A percentile compares a stretch with the other conserved stretches of the same genome.
Conservation (phyloP, 176 grass and related monocot genomes). For the Miscanthus lutarioriparius region DNA sequence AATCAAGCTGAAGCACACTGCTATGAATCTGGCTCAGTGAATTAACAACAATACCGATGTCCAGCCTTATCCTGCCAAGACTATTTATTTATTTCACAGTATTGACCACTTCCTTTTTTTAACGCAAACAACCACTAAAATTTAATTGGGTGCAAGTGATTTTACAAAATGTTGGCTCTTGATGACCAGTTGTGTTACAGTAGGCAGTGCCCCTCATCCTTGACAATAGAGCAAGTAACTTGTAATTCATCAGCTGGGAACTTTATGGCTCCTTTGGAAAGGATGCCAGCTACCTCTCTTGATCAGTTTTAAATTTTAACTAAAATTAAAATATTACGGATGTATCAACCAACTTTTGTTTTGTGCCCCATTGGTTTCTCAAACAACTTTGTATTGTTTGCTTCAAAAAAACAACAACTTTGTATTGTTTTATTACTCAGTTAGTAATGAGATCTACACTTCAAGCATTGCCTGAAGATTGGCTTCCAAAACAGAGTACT, state of each 20-base stretch:
- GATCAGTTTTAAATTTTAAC: background rate
- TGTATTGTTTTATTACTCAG: background rate
- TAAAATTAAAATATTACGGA: conserved; percentile 9
- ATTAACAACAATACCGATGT: conserved; percentile 7
- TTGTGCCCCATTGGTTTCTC: background rate
- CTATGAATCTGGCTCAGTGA: background rate
- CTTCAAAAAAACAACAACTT: too few relatives aligned
- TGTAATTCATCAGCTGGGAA: background rate
- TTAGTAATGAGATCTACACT: background rate
- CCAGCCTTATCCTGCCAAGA: background rate
- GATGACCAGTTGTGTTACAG: background rate
- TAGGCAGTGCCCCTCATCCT: background rate
- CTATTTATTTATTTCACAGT: conserved; percentile 13
- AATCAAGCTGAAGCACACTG: background rate
- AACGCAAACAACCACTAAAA: background rate
- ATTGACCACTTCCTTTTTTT: background rate
- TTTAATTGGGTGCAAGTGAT: background rate
- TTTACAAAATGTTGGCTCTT: background rate
- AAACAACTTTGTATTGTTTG: background rate
- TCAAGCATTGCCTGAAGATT: background rate
- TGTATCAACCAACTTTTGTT: conserved; percentile 1
- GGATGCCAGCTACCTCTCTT: background rate
- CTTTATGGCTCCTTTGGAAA: background rate
- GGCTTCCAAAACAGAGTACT: background rate
- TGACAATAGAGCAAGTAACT: background rate